Conservation (phyloP, 2,329 filamentous ascomycete genomes). For the Sporothrix protearum region DNA sequence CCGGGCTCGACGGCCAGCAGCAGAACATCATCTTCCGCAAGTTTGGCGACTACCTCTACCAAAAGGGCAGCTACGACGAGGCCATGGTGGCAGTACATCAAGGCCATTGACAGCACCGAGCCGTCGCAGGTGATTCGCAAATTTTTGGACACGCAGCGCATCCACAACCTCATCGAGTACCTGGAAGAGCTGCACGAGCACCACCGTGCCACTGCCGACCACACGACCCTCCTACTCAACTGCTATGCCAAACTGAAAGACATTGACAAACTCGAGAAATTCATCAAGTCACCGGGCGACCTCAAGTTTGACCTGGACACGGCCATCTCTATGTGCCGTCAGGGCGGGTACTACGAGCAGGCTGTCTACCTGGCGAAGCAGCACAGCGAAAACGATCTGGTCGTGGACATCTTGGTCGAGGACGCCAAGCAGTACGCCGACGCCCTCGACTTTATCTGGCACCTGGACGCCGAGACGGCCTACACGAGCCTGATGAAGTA, state of each 20-base stretch:
- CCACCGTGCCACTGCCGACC: slow-evolving; percentile 86
- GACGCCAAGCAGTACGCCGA: slow-evolving; percentile 88
- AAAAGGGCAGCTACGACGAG: slow-evolving; percentile 92
- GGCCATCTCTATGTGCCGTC: slow-evolving; percentile 93
- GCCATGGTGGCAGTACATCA: slow-evolving; percentile 98
- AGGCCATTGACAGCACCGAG: slow-evolving; percentile 92
- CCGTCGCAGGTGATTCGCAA: slow-evolving; percentile 95
- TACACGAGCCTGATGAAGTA: slow-evolving; percentile 94
- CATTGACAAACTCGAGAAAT: slow-evolving; percentile 90
- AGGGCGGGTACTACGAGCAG: slow-evolving; percentile 95
- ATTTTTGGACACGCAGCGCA: slow-evolving; percentile 93
- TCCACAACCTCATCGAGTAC: slow-evolving; percentile 96
- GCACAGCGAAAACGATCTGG: slow-evolving; percentile 87
- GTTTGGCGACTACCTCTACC: slow-evolving; percentile 91
- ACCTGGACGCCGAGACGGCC: slow-evolving; percentile 72
- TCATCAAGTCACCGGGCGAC: slow-evolving; percentile 92
- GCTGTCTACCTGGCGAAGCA: slow-evolving; percentile 93
- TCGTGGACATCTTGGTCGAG: slow-evolving; percentile 93
- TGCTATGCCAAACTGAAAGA: slow-evolving; percentile 98
- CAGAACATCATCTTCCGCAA: slow-evolving; percentile 89
- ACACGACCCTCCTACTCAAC: slow-evolving; percentile 90
- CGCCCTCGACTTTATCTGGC: slow-evolving; percentile 87
- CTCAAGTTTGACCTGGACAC: slow-evolving; percentile 96
- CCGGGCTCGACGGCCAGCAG: slow-evolving; percentile 72
- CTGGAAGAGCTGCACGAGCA: slow-evolving; percentile 94